phyloP scores from a whole-genome alignment of 495 filamentous ascomycete genomes.

The Cercophora sp. region DNA sequence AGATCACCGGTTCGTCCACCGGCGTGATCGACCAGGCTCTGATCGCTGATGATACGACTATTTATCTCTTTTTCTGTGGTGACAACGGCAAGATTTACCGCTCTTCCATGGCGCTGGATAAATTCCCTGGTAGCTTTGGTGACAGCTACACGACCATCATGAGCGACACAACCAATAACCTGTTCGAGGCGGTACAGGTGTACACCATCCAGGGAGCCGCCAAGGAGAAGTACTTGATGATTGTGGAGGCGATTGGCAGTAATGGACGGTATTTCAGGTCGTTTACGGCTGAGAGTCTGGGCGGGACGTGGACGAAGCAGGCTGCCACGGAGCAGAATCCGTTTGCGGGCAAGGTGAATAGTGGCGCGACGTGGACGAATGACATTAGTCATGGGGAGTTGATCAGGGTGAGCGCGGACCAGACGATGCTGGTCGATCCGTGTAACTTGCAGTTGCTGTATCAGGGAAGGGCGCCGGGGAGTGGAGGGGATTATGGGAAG shows the following conservation, averaged over 20 bases:
- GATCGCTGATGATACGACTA: constrained; percentile 54
- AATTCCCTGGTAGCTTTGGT: constrained; percentile 59
- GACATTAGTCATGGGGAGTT: constrained; percentile 64
- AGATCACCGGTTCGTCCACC: constrained; percentile 45
- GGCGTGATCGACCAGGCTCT: constrained; percentile 57
- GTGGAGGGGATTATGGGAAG: constrained; percentile 33
- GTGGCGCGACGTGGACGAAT: constrained; percentile 58
- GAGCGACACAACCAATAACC: constrained; percentile 49
- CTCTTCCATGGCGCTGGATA: constrained; percentile 52
- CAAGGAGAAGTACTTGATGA: constrained; percentile 57
- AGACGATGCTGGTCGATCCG: constrained; percentile 54
- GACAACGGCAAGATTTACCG: constrained; percentile 66
- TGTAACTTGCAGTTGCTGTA: constrained; percentile 60
- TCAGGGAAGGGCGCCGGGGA: constrained; percentile 39
- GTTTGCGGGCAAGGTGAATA: constrained; percentile 62
- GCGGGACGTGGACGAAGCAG: constrained; percentile 52
- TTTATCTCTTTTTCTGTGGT: constrained; percentile 64
- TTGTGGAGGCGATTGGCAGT: constrained; percentile 57
- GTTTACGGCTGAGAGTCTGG: constrained; percentile 52
- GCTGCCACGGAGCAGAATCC: constrained; percentile 48
- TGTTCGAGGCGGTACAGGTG: constrained; percentile 63
- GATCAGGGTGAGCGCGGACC: constrained; percentile 49
- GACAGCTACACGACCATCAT: constrained; percentile 42
- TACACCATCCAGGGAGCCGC: constrained; percentile 56
- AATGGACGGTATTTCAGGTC: constrained; percentile 62